A percentile compares a stretch with the other conserved stretches of the same genome.
Evolutionary conservation across 352 stramenopile genomes (phyloP).

Genomic region (Phytophthora kernoviae): DNA sequence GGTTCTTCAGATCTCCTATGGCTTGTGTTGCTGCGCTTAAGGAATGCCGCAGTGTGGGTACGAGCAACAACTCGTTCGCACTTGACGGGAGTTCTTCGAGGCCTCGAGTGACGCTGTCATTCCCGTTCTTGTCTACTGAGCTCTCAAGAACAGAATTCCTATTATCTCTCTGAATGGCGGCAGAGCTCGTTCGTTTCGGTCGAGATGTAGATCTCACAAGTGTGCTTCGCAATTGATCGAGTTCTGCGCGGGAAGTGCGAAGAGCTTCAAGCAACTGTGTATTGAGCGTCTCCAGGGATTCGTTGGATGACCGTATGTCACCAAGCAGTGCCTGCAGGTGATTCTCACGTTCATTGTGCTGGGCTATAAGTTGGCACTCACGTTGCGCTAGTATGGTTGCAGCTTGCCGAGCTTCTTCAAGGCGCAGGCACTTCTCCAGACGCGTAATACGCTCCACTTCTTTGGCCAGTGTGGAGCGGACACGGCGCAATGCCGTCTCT

Average conservation of each 20-base stretch:
- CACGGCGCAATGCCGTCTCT: constrained; percentile 57
- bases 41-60: constrained; percentile 56
- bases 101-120: constrained; percentile 6
- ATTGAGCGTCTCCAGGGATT: constrained; percentile 56
- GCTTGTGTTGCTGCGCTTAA: constrained; percentile 40
- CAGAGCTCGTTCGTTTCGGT: constrained; percentile 20
- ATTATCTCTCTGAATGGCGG: constrained; percentile 2
- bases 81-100: constrained; percentile 13
- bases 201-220: constrained; percentile 35
- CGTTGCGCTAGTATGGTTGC: constrained; percentile 52
- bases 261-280: constrained; percentile 59
- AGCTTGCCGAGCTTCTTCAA: constrained; percentile 59
- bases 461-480: constrained; percentile 55
- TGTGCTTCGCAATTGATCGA: constrained; percentile 60
- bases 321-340: constrained; percentile 51
- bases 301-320: constrained; percentile 55
- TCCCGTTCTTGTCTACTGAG: constrained; percentile 17
- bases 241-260: constrained; percentile 40
- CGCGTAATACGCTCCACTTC: constrained; percentile 64
- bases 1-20: constrained; percentile 44
- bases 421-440: constrained; percentile 67
- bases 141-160: constrained; percentile 8
- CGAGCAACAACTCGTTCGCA: constrained; percentile 26
- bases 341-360: constrained; percentile 48
- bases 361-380: constrained; percentile 43